Base-by-base conservation (phyloP, 2,329 filamentous ascomycete genomes). In the Alternaria postmessia region DNA sequence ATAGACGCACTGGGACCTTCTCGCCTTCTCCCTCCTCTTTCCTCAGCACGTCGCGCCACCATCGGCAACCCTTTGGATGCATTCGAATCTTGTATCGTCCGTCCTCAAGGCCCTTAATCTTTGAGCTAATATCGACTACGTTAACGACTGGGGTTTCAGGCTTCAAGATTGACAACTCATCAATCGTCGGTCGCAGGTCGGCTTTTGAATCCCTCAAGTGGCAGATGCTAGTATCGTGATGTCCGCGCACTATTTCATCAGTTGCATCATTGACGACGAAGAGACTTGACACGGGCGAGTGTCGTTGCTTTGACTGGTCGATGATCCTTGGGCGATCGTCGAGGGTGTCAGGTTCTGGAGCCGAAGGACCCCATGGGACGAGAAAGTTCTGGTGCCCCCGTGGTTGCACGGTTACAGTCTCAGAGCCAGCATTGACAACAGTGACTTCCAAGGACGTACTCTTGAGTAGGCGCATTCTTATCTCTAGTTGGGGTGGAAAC, bases 11-110 rank as follows among this genome's bases (percentile, higher is more conserved):
- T 18, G 49, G 34, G 32, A 54, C 55, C 26, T 39, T 36, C 34
- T 8, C 44, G 34, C 34, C 49, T 42, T 34, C 55, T n/a, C 22
- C 46, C 4, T 54, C 49, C 16, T 58, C 41, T 12, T 36, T 54
- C 20, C 22, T 26, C 18, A 54, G 16, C 42, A n/a, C 34, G 16
- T n/a, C 34, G 34, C 34, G 16, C 34, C 34, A 38, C 34, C 34
- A 38, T 7, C 34, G 34, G 16, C 34, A 38, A 38, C 34, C 34
- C 34, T 38, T 38, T 38, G 34, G 34, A n/a, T 38, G 34, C 16
- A 38, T n/a, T 16, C 34, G 16, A 38, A n/a, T 38, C 34, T 38
- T 38, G 34, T 38, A n/a, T 38, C 34, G 34, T 38, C 34, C 34
- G 16, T 38, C 34, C 16, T 38, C 16, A 38, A 38, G 16, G 16